Conservation (phyloP, 805 yeast genomes). For the Priceomyces melissophilus region DNA sequence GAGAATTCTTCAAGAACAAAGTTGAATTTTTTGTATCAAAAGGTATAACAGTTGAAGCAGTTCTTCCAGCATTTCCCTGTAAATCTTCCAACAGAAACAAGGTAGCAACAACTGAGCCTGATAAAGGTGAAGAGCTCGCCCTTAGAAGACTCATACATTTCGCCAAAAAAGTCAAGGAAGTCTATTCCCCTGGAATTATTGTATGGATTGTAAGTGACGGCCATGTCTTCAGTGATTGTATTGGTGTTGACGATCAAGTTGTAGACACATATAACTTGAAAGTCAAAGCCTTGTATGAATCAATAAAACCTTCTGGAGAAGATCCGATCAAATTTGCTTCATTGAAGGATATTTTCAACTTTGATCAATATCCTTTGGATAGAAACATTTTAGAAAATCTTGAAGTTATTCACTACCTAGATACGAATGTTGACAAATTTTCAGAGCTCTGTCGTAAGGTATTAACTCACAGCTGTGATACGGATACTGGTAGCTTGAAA, state of each 20-base stretch:
- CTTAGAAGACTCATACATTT: conserved; percentile 28
- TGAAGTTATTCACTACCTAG: conserved; percentile 27
- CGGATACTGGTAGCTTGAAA: conserved; percentile 32
- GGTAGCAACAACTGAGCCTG: conserved; percentile 49
- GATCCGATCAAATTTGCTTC: conserved; percentile 30
- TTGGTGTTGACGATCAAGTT: conserved; percentile 56
- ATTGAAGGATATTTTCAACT: conserved; percentile 32
- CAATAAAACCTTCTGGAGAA: conserved; percentile 27
- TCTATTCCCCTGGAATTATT: conserved; percentile 55
- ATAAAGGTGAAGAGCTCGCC: conserved; percentile 47
- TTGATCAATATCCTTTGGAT: conserved; percentile 13
- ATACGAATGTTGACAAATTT: conserved; percentile 28
- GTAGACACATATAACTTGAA: conserved; percentile 47
- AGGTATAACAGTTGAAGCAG: conserved; percentile 48
- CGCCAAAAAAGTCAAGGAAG: conserved; percentile 21
- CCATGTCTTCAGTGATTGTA: conserved; percentile 61
- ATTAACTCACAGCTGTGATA: conserved; percentile 35
- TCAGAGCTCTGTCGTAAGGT: conserved; percentile 37
- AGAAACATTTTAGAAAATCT: conserved; percentile 16
- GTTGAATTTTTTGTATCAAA: conserved; percentile 49
- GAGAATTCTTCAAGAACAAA: conserved; percentile 37
- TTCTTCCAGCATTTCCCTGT: conserved; percentile 64
- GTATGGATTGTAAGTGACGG: conserved; percentile 61
- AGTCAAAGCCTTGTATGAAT: conserved; percentile 42
- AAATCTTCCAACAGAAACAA: conserved; percentile 56